phyloP scores from a whole-genome alignment of 352 stramenopile genomes.

The Vaucheria bursata region DNA sequence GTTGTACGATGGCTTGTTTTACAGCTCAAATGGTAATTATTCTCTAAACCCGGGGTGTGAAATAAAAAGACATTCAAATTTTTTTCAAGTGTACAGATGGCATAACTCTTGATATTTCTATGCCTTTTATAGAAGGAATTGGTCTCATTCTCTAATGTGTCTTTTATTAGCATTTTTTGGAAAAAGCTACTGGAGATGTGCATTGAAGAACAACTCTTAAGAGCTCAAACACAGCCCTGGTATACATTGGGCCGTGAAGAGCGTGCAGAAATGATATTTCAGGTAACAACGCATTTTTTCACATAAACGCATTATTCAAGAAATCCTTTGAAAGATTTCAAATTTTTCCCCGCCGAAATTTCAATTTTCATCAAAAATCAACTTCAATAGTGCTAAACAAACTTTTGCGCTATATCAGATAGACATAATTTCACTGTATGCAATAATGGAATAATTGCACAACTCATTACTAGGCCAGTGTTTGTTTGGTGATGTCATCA shows the following conservation, averaged over 20 bases:
- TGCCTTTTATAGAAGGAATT: not conserved
- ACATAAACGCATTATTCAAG: not conserved
- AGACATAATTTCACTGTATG: not conserved
- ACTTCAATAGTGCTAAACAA: not conserved
- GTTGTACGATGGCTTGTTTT: not conserved
- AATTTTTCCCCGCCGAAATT: not conserved
- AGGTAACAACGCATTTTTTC: not conserved
- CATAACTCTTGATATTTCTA: not conserved
- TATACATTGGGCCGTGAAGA: not conserved
- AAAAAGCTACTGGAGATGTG: not conserved
- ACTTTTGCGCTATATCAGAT: not conserved
- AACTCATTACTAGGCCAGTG: not conserved
- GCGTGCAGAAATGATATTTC: not conserved
- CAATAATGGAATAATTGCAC: not conserved
- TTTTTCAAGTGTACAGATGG: not conserved
- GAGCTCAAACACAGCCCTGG: not conserved
- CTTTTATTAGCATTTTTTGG: not conserved
- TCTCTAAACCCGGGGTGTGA: not conserved
- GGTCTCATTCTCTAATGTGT: not conserved
- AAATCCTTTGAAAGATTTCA: not conserved
- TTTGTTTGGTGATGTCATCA: too few relatives aligned
- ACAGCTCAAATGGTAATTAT: not conserved
- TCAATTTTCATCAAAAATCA: not conserved
- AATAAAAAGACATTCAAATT: not conserved
- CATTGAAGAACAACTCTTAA: not conserved